Conservation (phyloP, 2,329 filamentous ascomycete species). For the Apiospora pterosperma region DNA sequence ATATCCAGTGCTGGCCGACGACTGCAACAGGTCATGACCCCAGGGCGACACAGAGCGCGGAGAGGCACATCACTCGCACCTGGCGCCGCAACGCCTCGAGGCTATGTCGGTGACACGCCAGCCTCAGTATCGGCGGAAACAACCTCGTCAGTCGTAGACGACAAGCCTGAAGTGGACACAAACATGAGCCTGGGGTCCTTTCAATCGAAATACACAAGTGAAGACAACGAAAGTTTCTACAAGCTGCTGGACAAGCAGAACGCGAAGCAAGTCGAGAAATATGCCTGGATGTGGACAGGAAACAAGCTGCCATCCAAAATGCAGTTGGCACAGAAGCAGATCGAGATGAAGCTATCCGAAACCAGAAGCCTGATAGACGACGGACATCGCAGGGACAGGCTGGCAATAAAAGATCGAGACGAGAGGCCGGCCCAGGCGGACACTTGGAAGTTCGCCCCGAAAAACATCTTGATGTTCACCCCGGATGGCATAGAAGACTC, state of each 20-base stretch:
- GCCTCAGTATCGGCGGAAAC: slow-evolving; percentile 47
- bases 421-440: slow-evolving; percentile 75
- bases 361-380: slow-evolving; percentile 50
- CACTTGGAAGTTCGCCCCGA: slow-evolving; percentile 69
- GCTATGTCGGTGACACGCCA: slow-evolving; percentile 73
- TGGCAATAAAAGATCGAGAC: slow-evolving; percentile 64
- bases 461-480: slow-evolving; percentile 85
- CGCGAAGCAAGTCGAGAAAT: slow-evolving; percentile 75
- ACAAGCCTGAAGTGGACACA: slow-evolving; percentile 58
- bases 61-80: slow-evolving; percentile 27
- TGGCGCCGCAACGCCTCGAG: slow-evolving; percentile 56
- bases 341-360: slow-evolving; percentile 50
- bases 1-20: slow-evolving; percentile 75
- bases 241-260: slow-evolving; percentile 89
- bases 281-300: slow-evolving; percentile 82
- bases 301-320: slow-evolving; percentile 86
- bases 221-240: slow-evolving; percentile 98
- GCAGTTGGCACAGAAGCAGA: slow-evolving; percentile 64
- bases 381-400: slow-evolving; percentile 53
- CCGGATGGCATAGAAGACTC: slow-evolving; percentile 63
- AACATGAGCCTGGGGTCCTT: slow-evolving; percentile 81
- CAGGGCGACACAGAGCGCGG: slow-evolving; percentile 47
- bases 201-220: slow-evolving; percentile 90
- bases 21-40: slow-evolving; percentile 78
- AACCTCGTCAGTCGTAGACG: slow-evolving; percentile 31